These are phyloP conservation scores for Phytopythium chamaehyphon DNA, from an alignment of 352 stramenopile genomes.

Conservation along the genomic window DNA sequence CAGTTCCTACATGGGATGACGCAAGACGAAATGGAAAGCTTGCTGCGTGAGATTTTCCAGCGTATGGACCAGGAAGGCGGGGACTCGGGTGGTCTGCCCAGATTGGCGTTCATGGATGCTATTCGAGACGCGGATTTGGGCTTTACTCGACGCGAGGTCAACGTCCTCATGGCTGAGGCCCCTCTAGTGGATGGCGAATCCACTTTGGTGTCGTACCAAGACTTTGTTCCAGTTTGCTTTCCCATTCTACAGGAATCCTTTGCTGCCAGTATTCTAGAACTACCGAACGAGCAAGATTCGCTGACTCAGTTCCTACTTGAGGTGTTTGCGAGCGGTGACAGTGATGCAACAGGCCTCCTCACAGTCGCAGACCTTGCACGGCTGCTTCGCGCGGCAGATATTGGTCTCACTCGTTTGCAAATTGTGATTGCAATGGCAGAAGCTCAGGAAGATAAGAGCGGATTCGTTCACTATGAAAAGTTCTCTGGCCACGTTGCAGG, in stretches of 20 bases:
- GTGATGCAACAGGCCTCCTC: conserved; percentile 55
- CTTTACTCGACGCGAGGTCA: conserved; percentile 65
- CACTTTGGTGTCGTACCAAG: conserved; percentile 32
- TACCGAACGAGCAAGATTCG: conserved; percentile 58
- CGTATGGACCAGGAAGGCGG: conserved; percentile 39
- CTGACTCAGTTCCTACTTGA: conserved; percentile 70
- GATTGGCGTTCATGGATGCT: conserved; percentile 60
- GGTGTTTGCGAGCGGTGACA: conserved; percentile 68
- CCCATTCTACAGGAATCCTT: conserved; percentile 49
- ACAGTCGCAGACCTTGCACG: conserved; percentile 54
- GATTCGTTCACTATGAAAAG: conserved; percentile 73
- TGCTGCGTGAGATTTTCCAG: conserved; percentile 75
- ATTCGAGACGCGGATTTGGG: conserved; percentile 69
- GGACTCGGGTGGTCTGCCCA: conserved; percentile 36
- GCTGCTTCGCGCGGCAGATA: conserved; percentile 51
- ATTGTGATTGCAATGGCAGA: conserved; percentile 67
- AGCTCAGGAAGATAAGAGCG: conserved; percentile 69
- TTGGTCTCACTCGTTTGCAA: conserved; percentile 74
- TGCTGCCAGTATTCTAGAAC: conserved; percentile 49
- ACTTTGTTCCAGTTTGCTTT: conserved; percentile 67
- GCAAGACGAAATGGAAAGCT: conserved; percentile 78
- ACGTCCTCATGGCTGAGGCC: conserved; percentile 67
- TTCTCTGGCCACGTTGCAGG: conserved; percentile 57
- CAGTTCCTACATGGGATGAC: conserved; percentile 74
- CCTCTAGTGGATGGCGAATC: conserved; percentile 25